phyloP scores from a whole-genome alignment of 352 stramenopile species.

The Globisporangium takayamanum region DNA sequence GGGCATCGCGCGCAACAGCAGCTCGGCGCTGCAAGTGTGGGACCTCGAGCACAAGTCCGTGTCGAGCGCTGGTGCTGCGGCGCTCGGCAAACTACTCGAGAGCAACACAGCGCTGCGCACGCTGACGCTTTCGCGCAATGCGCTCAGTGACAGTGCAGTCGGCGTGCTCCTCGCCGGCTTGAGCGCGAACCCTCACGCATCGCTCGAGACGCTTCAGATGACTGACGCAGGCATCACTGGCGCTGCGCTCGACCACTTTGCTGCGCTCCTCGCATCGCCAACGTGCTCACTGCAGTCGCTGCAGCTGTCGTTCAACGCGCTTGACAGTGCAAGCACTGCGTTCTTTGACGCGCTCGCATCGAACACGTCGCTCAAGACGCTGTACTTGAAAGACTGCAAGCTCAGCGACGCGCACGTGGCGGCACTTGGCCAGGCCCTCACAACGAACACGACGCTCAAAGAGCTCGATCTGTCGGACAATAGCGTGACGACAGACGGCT shows the following conservation, averaged over 20 bases:
- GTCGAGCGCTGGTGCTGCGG: conserved; percentile 27
- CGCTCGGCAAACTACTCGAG: conserved; percentile 47
- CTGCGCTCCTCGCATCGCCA: conserved; percentile 25
- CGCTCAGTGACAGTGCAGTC: conserved; percentile 39
- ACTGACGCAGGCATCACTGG: conserved; percentile 47
- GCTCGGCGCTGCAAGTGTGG: conserved; percentile 46
- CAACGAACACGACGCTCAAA: conserved; percentile 40
- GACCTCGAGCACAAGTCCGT: conserved; percentile 75
- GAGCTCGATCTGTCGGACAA: conserved; percentile 74
- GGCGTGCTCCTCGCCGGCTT: conserved; percentile 31
- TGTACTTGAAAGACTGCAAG: conserved; percentile 64
- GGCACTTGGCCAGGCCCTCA: conserved; percentile 35
- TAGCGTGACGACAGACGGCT: conserved; percentile 26
- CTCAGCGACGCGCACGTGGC: conserved; percentile 35
- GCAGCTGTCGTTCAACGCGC: conserved; percentile 63
- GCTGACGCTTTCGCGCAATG: conserved; percentile 60
- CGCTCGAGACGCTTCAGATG: conserved; percentile 31
- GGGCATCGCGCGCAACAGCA: conserved; percentile 47
- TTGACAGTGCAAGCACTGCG: conserved; percentile 24
- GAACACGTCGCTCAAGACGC: conserved; percentile 59
- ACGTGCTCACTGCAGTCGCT: conserved; percentile 52
- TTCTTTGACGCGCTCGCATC: conserved; percentile 54
- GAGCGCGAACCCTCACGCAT: conserved; percentile 22
- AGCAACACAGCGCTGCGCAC: conserved; percentile 36
- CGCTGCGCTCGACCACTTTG: conserved; percentile 37